A percentile compares a stretch with the other conserved stretches of the same genome.
These are phyloP conservation scores for Brettanomyces bruxellensis DNA, from an alignment of 805 yeast genomes.

Conservation along the genomic window DNA sequence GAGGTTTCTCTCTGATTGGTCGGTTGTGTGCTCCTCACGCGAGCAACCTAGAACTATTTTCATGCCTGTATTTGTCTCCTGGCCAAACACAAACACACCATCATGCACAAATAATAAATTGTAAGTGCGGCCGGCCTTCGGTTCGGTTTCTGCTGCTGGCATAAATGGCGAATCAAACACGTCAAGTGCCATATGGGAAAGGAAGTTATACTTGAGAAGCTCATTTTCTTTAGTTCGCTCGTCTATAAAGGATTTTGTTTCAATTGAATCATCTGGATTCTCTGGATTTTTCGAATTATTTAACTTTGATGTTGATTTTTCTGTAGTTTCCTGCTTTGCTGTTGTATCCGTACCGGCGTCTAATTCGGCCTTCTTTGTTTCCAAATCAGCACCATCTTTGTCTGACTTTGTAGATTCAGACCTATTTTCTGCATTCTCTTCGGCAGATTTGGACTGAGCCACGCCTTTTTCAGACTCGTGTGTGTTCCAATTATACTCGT, in stretches of 20 bases:
- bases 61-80: slow-evolving; percentile 59
- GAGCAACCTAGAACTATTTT: slow-evolving; percentile 53
- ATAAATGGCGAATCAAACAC: slow-evolving; percentile 46
- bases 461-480: no score
- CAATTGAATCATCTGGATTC: no score
- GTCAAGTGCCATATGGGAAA: slow-evolving; percentile 71
- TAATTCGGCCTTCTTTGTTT: no score
- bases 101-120: slow-evolving; percentile 57
- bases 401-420: slow-evolving; percentile 7
- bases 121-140: slow-evolving; percentile 13
- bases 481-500: slow-evolving; percentile 9
- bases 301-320: no score
- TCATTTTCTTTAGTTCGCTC: slow-evolving; percentile 29
- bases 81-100: slow-evolving; percentile 58
- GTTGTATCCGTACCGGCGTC: no score
- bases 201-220: slow-evolving; percentile 53
- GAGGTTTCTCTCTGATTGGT: slow-evolving; percentile 8
- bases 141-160: slow-evolving; percentile 23
- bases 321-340: no score
- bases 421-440: slow-evolving; percentile 2
- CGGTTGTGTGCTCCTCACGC: slow-evolving; percentile 22
- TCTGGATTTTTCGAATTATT: neutral
- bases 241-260: slow-evolving; percentile 9
- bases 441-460: neutral
- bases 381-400: slow-evolving; percentile 3